Base-by-base conservation (phyloP, 106 monocot species). In the Iris macrosiphon region DNA sequence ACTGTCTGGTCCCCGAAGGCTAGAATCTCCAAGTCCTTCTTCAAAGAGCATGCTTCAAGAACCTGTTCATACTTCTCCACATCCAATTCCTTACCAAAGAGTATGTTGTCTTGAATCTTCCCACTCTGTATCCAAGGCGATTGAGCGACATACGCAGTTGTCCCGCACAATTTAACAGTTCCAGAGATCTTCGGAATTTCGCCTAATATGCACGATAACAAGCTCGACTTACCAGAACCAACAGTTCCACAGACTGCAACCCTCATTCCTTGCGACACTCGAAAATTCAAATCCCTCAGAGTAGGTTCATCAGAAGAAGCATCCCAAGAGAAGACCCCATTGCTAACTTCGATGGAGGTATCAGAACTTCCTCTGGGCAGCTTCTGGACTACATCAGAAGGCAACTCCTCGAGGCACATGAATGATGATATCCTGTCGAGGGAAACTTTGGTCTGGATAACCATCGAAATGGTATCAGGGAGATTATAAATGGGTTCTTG, bases 81-180 rank as follows among this genome's bases (percentile, higher is more conserved):
- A 35, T 86, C 79, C 90, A 98, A 87, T 51, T 80, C 75, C 57
- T 77, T 66, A 13, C 96, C 82, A 64, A 98, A 90, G 7, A 90
- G 53, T 45, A 98, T 87, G 25, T 86, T 86, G n/a, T 90, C 96
- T 59, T 80, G 72, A 63, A 96, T 81, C 25, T 76, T 96, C 4
- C 95, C 95, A 54, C 89, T 96, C 58, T 96, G 96, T 69, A 98
- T 90, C 96, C 96, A 98, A 28, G 96, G 80, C 25, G 89, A 86
- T 18, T 98, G 90, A 10, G 88, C 57, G 44, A 98, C 86, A 78
- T 98, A 98, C 21, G 96, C 86, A 1, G 68, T 78, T 10, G 60
- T 64, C 13, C 90, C 90, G 45, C 82, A 83, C 39, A 87, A 43
- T 33, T 60, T 77, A 14, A 83, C 72, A 17, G 49, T 57, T 27